A percentile compares a stretch with the other conserved stretches of the same genome.
Conservation (phyloP, 2,329 filamentous ascomycete species). For the Colletotrichum plurivorum region DNA sequence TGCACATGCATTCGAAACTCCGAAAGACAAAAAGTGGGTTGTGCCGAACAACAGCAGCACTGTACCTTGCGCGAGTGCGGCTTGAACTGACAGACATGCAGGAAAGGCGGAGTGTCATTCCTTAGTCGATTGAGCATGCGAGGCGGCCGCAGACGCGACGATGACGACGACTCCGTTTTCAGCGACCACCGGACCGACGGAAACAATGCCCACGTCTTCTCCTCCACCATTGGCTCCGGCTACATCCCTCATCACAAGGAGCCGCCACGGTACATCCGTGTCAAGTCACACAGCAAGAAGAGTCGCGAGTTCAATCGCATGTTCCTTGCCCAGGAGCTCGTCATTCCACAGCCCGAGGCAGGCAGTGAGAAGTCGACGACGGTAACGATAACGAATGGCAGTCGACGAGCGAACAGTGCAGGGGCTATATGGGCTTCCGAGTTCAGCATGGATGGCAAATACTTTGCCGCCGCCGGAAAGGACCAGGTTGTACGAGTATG, state of each 20-base stretch:
- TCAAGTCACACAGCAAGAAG: slow-evolving; percentile 85
- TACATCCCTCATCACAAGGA: slow-evolving; percentile 91
- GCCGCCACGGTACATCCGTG: slow-evolving; percentile 91
- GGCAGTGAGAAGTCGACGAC: slow-evolving; percentile 53
- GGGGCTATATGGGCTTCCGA: slow-evolving; percentile 92
- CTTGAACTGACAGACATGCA: slow-evolving; percentile 52
- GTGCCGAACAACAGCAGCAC: neutral
- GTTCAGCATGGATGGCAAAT: slow-evolving; percentile 93
- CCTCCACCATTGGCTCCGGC: slow-evolving; percentile 77
- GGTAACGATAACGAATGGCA: slow-evolving; percentile 48
- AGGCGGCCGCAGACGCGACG: slow-evolving; percentile 80
- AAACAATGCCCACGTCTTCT: slow-evolving; percentile 86
- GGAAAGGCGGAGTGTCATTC: slow-evolving; percentile 91
- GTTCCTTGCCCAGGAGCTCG: slow-evolving; percentile 93
- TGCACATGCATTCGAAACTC: slow-evolving; percentile 57
- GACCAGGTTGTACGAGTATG: slow-evolving; percentile 90
- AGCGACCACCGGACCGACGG: slow-evolving; percentile 81
- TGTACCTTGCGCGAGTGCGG: neutral
- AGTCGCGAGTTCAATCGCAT: slow-evolving; percentile 85
- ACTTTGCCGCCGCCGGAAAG: slow-evolving; percentile 91
- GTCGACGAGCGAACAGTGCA: slow-evolving; percentile 43
- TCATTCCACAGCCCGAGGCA: slow-evolving; percentile 41
- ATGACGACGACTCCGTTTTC: slow-evolving; percentile 79
- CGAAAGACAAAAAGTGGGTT: slow-evolving; percentile 77
- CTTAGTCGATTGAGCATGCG: slow-evolving; percentile 85